These are phyloP conservation scores for Metschnikowia shivogae DNA, from an alignment of 805 yeast genomes.

Conservation along the genomic window DNA sequence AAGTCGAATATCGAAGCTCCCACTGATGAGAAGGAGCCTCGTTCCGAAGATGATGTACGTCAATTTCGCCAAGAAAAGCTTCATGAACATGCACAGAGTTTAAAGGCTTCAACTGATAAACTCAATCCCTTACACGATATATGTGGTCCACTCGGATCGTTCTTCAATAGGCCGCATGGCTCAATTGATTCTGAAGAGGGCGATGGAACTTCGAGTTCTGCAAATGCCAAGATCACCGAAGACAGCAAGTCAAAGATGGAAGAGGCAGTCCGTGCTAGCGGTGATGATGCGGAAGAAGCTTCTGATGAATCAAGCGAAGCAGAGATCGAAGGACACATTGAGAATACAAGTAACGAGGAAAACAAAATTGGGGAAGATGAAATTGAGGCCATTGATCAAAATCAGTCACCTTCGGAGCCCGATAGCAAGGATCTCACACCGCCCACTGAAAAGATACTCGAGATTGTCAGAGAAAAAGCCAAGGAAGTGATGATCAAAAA, in stretches of 20 bases:
- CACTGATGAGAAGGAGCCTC: not conserved
- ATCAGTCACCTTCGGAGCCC: not conserved
- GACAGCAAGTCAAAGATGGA: no score
- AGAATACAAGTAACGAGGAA: no score
- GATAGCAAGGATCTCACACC: not conserved
- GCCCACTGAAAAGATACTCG: not conserved
- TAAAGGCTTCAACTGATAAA: not conserved
- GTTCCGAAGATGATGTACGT: not conserved
- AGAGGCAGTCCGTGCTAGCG: no score
- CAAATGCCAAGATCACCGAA: no score
- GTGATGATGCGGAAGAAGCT: no score
- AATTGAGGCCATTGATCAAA: no score
- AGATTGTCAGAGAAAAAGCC: not conserved
- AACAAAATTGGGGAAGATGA: no score
- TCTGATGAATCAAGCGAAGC: no score
- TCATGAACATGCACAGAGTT: not conserved
- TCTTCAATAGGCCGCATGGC: not conserved
- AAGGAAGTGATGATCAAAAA: not conserved
- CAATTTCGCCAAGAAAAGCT: conserved; percentile 2
- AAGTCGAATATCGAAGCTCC: not conserved
- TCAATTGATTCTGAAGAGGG: no score
- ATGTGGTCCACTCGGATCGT: not conserved
- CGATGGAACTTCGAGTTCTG: no score
- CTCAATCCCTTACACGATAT: not conserved
- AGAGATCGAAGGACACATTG: no score